Evolutionary conservation across 2,329 filamentous ascomycete species (phyloP).

Genomic region (Xylariaceae sp.): DNA sequence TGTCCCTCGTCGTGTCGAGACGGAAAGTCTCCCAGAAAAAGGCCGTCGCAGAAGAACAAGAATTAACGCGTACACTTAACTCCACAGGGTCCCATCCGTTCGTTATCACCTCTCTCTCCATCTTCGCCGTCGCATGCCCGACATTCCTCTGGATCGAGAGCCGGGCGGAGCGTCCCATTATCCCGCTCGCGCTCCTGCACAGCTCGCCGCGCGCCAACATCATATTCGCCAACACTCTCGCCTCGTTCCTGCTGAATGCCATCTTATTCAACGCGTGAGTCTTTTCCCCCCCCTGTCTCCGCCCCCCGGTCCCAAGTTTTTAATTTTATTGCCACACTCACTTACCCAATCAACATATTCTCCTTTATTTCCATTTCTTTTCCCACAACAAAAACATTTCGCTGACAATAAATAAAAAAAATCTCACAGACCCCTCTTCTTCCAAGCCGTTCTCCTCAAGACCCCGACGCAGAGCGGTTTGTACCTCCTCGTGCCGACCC

Average conservation of each 20-base stretch:
- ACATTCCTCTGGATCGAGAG: conserved; percentile 49
- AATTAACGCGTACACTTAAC: conserved; percentile 18
- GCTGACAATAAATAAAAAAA: no score
- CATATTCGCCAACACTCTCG: conserved; percentile 51
- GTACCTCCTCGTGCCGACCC: conserved; percentile 59
- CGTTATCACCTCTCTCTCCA: conserved; percentile 45
- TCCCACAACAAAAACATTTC: no score
- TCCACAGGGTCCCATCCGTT: conserved; percentile 57
- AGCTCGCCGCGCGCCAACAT: conserved; percentile 50
- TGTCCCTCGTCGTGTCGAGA: no score
- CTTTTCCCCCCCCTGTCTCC: neutral
- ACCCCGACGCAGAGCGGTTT: conserved; percentile 67
- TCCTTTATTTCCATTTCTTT: neutral
- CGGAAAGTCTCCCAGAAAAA: no score
- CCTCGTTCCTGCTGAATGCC: conserved; percentile 47
- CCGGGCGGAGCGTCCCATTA: conserved; percentile 48
- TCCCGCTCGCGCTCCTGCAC: conserved; percentile 51
- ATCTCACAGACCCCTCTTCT: conserved; percentile 59
- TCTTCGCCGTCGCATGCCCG: conserved; percentile 44
- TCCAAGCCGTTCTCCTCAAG: conserved; percentile 67
- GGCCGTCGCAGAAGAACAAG: no score
- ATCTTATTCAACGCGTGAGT: conserved; percentile 54
- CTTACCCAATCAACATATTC: neutral
- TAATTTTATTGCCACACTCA: neutral
- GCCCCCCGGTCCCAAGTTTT: neutral